Base-by-base conservation (phyloP, 352 stramenopile species). In the Ophiocytium majus region DNA sequence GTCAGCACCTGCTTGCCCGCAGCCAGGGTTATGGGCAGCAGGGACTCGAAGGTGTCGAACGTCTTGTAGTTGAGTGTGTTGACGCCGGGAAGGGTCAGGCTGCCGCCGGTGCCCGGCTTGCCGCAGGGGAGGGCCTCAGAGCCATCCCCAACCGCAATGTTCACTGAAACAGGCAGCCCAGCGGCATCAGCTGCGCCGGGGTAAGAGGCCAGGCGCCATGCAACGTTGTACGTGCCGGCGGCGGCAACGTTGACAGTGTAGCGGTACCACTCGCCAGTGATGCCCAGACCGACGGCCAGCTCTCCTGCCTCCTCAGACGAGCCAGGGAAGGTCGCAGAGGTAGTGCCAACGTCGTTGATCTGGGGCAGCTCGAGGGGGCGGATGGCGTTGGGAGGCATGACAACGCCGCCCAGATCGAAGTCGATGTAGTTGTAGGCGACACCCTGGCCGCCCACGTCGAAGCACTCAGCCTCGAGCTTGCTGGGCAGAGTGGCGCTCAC, bases 291-390 rank as follows among this genome's bases (percentile, higher is more conserved):
- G 5, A 78, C 66, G 35, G 5, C 66, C 5, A 78, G 5, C 5
- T 5, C 66, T 5, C 66, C 66, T 43, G 66, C 66, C 5, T 5
- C 5, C 35, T 78, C 66, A 71, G 57, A 71, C 5, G 5, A 14
- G 43, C 43, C 43, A 17, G 66, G 5, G 5, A 43, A 5, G 5
- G 66, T 14, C 32, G 66, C 66, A 5, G 66, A 35, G 31, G 17
- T 5, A 28, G 57, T 66, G 57, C 19, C 57, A 71, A 71, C 57
- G 66, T 78, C 66, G 35, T 78, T 78, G 35, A 78, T 78, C 35
- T 78, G 66, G 5, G 14, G 5, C 5, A 17, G 5, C 35, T 78
- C 66, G 14, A 17, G 5, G 35, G 14, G 66, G 5, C 66, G 66
- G 14, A 78, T 43, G 32, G 14, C 66, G 35, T 78, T 78, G 35